Conservation (phyloP, 352 stramenopile genomes). For the Poterioochromonas sp. region DNA sequence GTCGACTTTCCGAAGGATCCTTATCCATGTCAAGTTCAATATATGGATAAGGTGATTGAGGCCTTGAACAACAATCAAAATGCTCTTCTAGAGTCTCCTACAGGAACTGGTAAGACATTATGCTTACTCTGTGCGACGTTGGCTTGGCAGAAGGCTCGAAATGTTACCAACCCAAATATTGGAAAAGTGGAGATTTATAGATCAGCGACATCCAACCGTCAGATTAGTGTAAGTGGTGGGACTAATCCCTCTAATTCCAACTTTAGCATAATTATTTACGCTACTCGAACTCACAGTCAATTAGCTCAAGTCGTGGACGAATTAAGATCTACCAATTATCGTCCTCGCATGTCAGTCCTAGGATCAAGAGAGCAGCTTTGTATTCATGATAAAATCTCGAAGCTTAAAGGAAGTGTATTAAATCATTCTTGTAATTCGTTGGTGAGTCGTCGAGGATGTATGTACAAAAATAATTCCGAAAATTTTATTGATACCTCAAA, state of each 20-base stretch:
- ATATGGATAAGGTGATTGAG: slow-evolving; percentile 89
- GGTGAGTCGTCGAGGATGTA: slow-evolving; percentile 59
- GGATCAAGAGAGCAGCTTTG: slow-evolving; percentile 21
- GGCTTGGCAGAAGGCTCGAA: slow-evolving; percentile 68
- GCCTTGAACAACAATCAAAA: slow-evolving; percentile 79
- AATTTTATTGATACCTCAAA: slow-evolving; percentile 37
- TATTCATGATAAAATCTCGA: slow-evolving; percentile 47
- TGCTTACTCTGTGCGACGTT: slow-evolving; percentile 87
- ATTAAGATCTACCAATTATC: slow-evolving; percentile 9
- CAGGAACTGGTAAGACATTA: slow-evolving; percentile 95
- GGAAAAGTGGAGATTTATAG: too few species aligned
- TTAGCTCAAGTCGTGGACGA: slow-evolving; percentile 1
- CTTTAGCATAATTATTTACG: slow-evolving; percentile 85
- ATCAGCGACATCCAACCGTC: too few species aligned
- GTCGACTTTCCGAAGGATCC: slow-evolving; percentile 82
- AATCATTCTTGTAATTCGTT: slow-evolving; percentile 71
- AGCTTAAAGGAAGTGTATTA: slow-evolving; percentile 65
- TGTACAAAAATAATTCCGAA: slow-evolving; percentile 65
- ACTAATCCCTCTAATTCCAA: slow-evolving; percentile 34
- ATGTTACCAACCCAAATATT: slow-evolving; percentile 19
- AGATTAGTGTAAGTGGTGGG: background rate
- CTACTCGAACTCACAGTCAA: slow-evolving; percentile 82
- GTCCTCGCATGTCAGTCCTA: slow-evolving; percentile 39
- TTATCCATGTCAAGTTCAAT: slow-evolving; percentile 90
- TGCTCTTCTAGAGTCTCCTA: slow-evolving; percentile 92